Conservation (phyloP, 306 rosid species). For the Pueraria montana region DNA sequence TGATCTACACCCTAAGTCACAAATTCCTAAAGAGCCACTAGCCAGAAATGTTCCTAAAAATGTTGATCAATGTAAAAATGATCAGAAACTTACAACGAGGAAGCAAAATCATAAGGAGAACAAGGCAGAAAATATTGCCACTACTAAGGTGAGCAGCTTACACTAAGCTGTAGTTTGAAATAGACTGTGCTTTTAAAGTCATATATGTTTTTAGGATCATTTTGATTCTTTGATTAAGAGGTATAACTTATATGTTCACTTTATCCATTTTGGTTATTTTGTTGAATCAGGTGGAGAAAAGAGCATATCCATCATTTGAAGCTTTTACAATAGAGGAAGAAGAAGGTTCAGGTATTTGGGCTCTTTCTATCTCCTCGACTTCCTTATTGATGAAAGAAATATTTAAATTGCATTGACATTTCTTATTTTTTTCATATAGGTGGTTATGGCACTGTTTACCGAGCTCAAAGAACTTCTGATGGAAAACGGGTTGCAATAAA, state of each 20-base stretch:
- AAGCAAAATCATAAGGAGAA: slow-evolving; percentile 52
- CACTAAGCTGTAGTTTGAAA: not conserved
- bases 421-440: slow-evolving; percentile 54
- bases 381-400: not conserved
- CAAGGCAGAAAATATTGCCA: slow-evolving; percentile 35
- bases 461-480: slow-evolving; percentile 65
- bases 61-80: slow-evolving; percentile 47
- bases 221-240: slow-evolving; percentile 7
- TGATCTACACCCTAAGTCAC: slow-evolving; percentile 36
- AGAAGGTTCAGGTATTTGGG: slow-evolving; percentile 80
- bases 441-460: slow-evolving; percentile 86
- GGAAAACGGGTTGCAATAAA: slow-evolving; percentile 73
- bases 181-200: slow-evolving; percentile 7
- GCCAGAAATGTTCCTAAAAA: slow-evolving; percentile 43
- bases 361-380: slow-evolving; percentile 2
- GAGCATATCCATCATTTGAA: slow-evolving; percentile 66
- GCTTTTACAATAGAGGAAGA: slow-evolving; percentile 65
- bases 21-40: slow-evolving; percentile 49
- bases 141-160: slow-evolving; percentile 52
- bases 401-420: slow-evolving; percentile 34
- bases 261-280: slow-evolving; percentile 33
- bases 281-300: slow-evolving; percentile 63
- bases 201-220: not conserved
- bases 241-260: not conserved
- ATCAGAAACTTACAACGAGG: slow-evolving; percentile 43